These are phyloP conservation scores for Leccinellum rugosiceps DNA, from an alignment of 768 basidiomycete species.

Conservation along the genomic window DNA sequence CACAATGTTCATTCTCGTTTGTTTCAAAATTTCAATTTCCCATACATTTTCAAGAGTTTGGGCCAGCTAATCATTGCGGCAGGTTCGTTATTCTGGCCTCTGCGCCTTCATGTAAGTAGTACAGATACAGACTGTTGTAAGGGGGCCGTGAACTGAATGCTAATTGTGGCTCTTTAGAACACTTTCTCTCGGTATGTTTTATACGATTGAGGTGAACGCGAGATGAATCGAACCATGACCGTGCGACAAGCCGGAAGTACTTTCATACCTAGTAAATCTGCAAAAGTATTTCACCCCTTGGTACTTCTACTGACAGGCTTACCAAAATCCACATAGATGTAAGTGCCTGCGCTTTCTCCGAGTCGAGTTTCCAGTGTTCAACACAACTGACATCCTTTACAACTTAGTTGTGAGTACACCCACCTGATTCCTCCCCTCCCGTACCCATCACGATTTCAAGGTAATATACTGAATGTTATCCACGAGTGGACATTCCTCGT, in stretches of 20 bases:
- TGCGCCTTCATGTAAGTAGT: not conserved
- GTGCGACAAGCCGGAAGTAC: not conserved
- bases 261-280: not conserved
- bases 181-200: not conserved
- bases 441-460: not conserved
- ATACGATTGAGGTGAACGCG: not conserved
- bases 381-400: not conserved
- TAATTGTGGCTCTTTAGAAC: not conserved
- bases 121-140: not conserved
- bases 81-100: not conserved
- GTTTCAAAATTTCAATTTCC: no score
- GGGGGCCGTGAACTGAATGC: not conserved
- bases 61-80: not conserved
- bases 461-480: not conserved
- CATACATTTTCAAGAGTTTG: rapidly evolving
- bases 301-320: not conserved
- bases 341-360: not conserved
- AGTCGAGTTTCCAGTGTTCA: not conserved
- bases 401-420: not conserved
- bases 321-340: not conserved
- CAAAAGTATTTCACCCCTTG: not conserved
- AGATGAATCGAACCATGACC: not conserved
- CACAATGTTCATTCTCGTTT: not conserved
- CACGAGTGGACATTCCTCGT: not conserved
- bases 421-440: not conserved